These are phyloP conservation scores for Termitomyces sp. DNA, from an alignment of 768 basidiomycete species.

Conservation along the genomic window DNA sequence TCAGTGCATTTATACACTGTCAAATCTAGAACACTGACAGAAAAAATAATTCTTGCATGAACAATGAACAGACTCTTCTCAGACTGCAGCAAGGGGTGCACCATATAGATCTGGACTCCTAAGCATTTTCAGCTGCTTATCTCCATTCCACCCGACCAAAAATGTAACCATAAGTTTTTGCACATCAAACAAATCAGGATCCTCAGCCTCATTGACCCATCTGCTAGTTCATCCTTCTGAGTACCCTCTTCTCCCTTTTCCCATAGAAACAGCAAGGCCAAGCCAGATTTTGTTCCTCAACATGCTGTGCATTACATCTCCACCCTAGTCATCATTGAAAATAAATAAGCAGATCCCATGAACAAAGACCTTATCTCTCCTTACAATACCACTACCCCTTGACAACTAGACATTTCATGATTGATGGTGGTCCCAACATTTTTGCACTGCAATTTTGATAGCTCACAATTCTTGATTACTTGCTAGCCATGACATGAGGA, in stretches of 20 bases:
- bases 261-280: background rate
- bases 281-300: background rate
- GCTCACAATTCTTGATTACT: background rate
- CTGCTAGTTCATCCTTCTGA: background rate
- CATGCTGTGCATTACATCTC: background rate
- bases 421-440: conserved; percentile 5
- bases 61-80: background rate
- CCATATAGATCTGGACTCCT: too few relatives aligned
- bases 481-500: background rate
- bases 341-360: background rate
- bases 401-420: conserved; percentile 2
- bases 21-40: background rate
- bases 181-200: background rate
- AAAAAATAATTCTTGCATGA: background rate
- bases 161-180: background rate
- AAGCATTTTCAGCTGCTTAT: background rate
- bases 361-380: background rate
- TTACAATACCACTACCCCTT: background rate
- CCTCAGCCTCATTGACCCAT: conserved; percentile 1
- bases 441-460: conserved; percentile 6
- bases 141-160: background rate
- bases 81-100: background rate
- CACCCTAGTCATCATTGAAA: background rate
- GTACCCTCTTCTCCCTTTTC: background rate
- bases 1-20: too few relatives aligned